A percentile compares a stretch with the other conserved stretches of the same genome.
These are phyloP conservation scores for Nasturtium officinale DNA, from an alignment of 345 rosid genomes.

Conservation along the genomic window DNA sequence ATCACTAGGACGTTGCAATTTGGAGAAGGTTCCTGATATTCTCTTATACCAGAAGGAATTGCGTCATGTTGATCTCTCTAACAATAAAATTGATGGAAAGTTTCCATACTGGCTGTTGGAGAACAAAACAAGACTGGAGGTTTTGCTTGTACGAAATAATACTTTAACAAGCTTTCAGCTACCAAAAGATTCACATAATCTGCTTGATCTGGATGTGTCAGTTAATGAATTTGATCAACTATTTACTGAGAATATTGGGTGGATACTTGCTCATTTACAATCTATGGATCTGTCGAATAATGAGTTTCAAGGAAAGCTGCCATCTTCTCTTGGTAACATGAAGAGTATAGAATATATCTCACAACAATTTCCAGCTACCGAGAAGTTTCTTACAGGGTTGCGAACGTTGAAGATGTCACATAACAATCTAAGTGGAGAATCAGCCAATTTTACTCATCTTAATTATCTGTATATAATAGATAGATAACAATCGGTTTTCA, in stretches of 20 bases:
- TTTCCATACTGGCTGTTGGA: not conserved
- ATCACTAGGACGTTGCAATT: not conserved
- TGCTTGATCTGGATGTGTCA: slow-evolving; percentile 13
- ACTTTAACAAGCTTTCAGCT: slow-evolving; percentile 1
- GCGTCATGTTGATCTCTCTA: not conserved
- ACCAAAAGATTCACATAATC: not conserved
- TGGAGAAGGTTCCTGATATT: not conserved
- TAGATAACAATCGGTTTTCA: too few relatives aligned
- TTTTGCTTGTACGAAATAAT: slow-evolving; percentile 8
- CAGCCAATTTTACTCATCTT: too few relatives aligned
- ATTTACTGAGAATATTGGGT: not conserved
- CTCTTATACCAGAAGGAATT: not conserved
- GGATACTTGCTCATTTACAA: not conserved
- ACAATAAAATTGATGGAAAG: not conserved
- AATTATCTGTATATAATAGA: too few relatives aligned
- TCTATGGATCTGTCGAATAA: not conserved
- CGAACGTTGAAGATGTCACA: too few relatives aligned
- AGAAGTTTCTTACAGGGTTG: too few relatives aligned
- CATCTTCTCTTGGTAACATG: not conserved
- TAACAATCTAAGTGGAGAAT: too few relatives aligned
- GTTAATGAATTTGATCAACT: not conserved
- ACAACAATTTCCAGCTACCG: not conserved
- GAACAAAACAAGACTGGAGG: not conserved
- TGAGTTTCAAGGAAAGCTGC: not conserved
- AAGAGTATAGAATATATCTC: not conserved